These are phyloP conservation scores for Phytophthora citrophthora DNA, from an alignment of 352 stramenopile genomes.

Conservation along the genomic window DNA sequence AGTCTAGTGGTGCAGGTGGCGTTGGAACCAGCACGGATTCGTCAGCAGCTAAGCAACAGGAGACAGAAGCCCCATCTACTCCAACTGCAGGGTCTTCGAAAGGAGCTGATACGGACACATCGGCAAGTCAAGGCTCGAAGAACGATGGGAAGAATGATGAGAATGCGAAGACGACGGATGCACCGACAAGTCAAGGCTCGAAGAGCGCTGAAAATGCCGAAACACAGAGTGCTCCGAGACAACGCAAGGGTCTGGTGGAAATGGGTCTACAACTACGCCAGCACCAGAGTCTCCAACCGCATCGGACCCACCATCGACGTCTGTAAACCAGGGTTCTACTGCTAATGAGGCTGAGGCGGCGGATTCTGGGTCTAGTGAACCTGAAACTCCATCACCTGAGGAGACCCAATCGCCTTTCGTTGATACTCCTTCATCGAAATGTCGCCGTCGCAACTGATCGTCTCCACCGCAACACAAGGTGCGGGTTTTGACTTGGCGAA, in stretches of 20 bases:
- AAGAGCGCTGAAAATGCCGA: neutral
- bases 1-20: constrained; percentile 1
- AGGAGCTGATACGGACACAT: neutral
- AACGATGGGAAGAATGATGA: neutral
- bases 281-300: neutral
- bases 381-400: neutral
- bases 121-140: constrained; percentile 1
- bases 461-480: too few species aligned
- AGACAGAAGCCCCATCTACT: constrained; percentile 1
- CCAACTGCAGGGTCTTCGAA: neutral
- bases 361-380: too few species aligned
- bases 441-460: too few species aligned
- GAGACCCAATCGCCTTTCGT: neutral
- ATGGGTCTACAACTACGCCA: neutral
- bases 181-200: neutral
- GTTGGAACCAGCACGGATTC: neutral
- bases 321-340: neutral
- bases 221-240: neutral
- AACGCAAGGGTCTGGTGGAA: neutral
- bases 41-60: constrained; percentile 1
- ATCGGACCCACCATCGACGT: too few species aligned
- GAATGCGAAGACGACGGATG: neutral
- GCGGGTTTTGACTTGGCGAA: too few species aligned
- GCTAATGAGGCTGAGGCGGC: too few species aligned
- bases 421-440: neutral